These are phyloP conservation scores for Podaxis pistillaris DNA, from an alignment of 768 basidiomycete species.

Conservation along the genomic window DNA sequence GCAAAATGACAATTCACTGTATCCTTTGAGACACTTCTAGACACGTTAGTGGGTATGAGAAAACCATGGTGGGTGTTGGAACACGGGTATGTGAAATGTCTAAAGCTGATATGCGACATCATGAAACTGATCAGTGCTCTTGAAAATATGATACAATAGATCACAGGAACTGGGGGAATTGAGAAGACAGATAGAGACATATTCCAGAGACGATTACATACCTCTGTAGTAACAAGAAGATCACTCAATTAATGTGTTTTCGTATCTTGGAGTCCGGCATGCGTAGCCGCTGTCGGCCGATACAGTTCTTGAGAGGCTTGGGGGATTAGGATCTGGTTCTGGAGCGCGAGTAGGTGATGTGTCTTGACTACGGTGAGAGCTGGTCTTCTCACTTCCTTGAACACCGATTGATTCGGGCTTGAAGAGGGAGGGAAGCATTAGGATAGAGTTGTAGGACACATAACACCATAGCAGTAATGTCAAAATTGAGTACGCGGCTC, in stretches of 20 bases:
- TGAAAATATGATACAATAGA: too few relatives aligned
- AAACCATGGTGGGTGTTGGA: not conserved
- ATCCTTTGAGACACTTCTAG: not conserved
- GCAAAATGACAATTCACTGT: not conserved
- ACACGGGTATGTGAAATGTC: not conserved
- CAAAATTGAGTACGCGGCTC: constrained; percentile 49
- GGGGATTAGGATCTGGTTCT: not conserved
- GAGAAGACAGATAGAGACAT: not conserved
- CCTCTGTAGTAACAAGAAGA: not conserved
- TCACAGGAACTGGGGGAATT: not conserved
- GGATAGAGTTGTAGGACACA: constrained; percentile 43
- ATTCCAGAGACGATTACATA: not conserved
- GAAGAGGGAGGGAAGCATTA: constrained; percentile 5
- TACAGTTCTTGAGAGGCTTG: not conserved
- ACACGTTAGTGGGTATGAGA: not conserved
- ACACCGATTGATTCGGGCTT: not conserved
- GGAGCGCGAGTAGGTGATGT: not conserved
- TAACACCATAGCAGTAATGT: constrained; percentile 54
- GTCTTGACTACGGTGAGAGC: not conserved
- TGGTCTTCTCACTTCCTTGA: not conserved
- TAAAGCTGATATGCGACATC: too few relatives aligned
- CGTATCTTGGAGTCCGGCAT: not conserved
- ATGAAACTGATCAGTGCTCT: too few relatives aligned
- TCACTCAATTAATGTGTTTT: not conserved
- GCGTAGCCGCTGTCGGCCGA: not conserved